phyloP scores from a whole-genome alignment of 163 green algal species.

The Scenedesmus sp. region DNA sequence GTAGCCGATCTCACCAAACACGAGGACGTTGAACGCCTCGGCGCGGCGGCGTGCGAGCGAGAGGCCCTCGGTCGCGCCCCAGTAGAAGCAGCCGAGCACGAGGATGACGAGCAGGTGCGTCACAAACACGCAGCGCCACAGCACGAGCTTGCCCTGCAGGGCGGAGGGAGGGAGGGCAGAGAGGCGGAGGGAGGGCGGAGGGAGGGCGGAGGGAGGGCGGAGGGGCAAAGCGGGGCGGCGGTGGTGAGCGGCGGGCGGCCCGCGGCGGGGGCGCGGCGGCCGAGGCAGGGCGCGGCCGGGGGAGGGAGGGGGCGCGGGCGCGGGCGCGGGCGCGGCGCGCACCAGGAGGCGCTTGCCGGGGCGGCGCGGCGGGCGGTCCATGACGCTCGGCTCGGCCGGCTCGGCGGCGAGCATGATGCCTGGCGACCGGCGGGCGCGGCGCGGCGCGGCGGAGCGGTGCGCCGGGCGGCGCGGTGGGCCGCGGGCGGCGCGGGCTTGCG shows the following conservation, averaged over 20 bases:
- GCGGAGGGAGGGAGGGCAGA: too few species aligned
- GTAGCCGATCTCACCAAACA: slow-evolving; percentile 48
- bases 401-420: slow-evolving; percentile 54
- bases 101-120: slow-evolving; percentile 40
- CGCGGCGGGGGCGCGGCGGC: too few species aligned
- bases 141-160: slow-evolving; percentile 48
- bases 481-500: too few species aligned
- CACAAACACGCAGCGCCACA: slow-evolving; percentile 50
- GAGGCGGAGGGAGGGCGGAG: too few species aligned
- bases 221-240: too few species aligned
- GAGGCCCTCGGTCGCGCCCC: background rate
- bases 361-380: slow-evolving; percentile 48
- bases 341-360: slow-evolving; percentile 50
- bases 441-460: too few species aligned
- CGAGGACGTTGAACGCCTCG: slow-evolving; percentile 54
- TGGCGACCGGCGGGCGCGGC: too few species aligned
- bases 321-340: background rate
- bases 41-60: slow-evolving; percentile 9
- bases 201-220: too few species aligned
- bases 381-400: slow-evolving; percentile 49
- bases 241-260: too few species aligned
- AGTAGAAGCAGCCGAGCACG: slow-evolving; percentile 38
- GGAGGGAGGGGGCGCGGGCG: too few species aligned
- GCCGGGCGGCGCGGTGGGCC: too few species aligned
- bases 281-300: too few species aligned